These are phyloP conservation scores for Sistotremastrum niveocremeum DNA, from an alignment of 768 basidiomycete species.

Conservation along the genomic window DNA sequence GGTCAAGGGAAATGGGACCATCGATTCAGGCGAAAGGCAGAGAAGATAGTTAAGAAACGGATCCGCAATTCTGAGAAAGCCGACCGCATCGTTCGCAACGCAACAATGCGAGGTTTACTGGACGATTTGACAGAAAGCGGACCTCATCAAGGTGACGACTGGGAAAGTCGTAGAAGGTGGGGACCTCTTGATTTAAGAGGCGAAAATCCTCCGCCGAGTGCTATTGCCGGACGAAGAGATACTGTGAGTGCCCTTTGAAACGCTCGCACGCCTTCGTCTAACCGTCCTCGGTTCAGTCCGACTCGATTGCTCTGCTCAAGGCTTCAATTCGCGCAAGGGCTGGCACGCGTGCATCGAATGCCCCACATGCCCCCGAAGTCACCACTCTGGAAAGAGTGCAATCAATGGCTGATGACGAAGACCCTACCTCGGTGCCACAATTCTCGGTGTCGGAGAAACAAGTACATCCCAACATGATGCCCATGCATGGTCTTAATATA, in stretches of 20 bases:
- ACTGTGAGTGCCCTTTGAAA: constrained; percentile 28
- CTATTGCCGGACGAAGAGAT: constrained; percentile 58
- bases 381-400: constrained; percentile 39
- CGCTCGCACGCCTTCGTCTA: background rate
- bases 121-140: too few relatives aligned
- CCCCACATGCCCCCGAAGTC: constrained; percentile 42
- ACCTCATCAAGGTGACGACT: too few relatives aligned
- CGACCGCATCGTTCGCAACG: constrained; percentile 28
- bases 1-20: constrained; percentile 54
- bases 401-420: constrained; percentile 34
- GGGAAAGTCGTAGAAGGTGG: constrained; percentile 28
- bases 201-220: constrained; percentile 58
- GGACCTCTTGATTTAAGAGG: constrained; percentile 47
- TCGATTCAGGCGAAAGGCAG: constrained; percentile 28
- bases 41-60: constrained; percentile 30
- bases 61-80: constrained; percentile 33
- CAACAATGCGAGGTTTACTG: constrained; percentile 32
- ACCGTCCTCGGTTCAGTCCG: constrained; percentile 22
- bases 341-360: constrained; percentile 17
- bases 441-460: constrained; percentile 50
- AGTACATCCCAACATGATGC: constrained; percentile 23
- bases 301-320: constrained; percentile 39
- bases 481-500: constrained; percentile 40
- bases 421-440: constrained; percentile 29
- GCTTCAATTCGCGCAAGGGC: too few relatives aligned